Evolutionary conservation across 768 basidiomycete genomes (phyloP).

Genomic region (Trametes villosa): DNA sequence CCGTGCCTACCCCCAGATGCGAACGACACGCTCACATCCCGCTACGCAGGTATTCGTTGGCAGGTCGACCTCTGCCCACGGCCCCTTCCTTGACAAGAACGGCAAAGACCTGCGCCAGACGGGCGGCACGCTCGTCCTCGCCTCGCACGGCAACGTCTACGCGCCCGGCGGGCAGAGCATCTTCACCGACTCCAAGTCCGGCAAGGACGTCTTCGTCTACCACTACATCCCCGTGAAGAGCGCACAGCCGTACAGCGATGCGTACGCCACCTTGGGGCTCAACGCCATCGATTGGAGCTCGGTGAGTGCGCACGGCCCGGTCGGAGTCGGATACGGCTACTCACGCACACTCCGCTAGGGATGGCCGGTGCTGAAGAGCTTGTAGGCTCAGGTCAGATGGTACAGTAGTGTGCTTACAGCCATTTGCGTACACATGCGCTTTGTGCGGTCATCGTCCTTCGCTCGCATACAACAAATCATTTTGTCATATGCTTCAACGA

Average conservation of each 20-base stretch:
- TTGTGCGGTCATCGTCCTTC: no score
- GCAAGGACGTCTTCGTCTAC: conserved; percentile 24
- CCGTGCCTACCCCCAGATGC: no score
- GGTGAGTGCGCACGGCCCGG: conserved; percentile 10
- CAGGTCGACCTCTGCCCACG: conserved; percentile 24
- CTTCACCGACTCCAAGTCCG: conserved; percentile 19
- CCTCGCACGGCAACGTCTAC: conserved; percentile 35
- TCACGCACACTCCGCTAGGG: conserved; percentile 1
- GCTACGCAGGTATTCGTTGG: conserved; percentile 28
- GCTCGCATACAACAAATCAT: no score
- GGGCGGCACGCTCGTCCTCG: conserved; percentile 33
- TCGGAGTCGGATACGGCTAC: neutral
- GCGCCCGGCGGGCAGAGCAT: conserved; percentile 33
- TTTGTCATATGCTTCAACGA: no score
- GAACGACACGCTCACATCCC: neutral
- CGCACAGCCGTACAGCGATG: conserved; percentile 19
- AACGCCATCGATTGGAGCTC: conserved; percentile 27
- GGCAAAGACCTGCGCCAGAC: conserved; percentile 22
- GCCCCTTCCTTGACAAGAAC: conserved; percentile 26
- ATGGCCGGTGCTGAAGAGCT: conserved; percentile 21
- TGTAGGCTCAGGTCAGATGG: neutral
- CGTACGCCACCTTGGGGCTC: conserved; percentile 15
- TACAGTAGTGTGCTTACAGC: no score
- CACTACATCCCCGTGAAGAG: conserved; percentile 26
- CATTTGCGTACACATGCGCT: no score